Evolutionary conservation across 2,329 filamentous ascomycete species (phyloP), one percentile per base, ranked within the genome.

Genomic region (Aspergillus pseudoglaucus): DNA sequence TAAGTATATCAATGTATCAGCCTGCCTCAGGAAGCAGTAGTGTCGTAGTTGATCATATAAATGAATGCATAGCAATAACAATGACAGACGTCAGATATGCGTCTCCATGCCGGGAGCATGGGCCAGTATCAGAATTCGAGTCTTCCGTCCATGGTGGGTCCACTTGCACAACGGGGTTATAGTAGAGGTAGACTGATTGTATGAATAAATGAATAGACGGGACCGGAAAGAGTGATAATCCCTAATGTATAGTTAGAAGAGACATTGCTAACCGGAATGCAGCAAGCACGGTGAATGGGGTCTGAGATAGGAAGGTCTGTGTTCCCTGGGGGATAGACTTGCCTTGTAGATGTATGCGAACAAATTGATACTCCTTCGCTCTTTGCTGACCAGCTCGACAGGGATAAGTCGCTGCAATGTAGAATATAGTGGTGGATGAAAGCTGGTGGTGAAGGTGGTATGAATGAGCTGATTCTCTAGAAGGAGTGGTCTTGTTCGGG

Each of bases 81-180:
- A 20, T 8, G 18, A 39, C 12, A 18, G 37, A 39, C n/a, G 25
- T 14, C 41, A 47, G n/a, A 46, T 32, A 37, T 37, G 20, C 44
- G 23, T 44, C 43, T 50, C 53, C 25, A 53, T 56, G 42, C 38
- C 44, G 38, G 46, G 42, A 45, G 12, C 44, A 49, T 53, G 50
- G 35, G 44, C 35, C 17, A 43, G 53, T 56, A 56, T 59, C 54
- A 60, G 38, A 54, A 51, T 45, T 52, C 49, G 47, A 52, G 50
- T 46, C 52, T 44, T 53, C 45, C 50, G 52, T 52, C 50, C 59
- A 61, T 58, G 48, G 54, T 57, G 56, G 54, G 57, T 45, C 54
- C 56, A 52, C 53, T 54, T 37, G 37, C 37, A 39, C 10, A 39
- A 39, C 17, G 37, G 17, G 8, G 17, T 17, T 37, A 37, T 37